These are phyloP conservation scores for Phascolomyces articulosus DNA, from an alignment of 371 early-diverging fungal genomes.

Conservation along the genomic window DNA sequence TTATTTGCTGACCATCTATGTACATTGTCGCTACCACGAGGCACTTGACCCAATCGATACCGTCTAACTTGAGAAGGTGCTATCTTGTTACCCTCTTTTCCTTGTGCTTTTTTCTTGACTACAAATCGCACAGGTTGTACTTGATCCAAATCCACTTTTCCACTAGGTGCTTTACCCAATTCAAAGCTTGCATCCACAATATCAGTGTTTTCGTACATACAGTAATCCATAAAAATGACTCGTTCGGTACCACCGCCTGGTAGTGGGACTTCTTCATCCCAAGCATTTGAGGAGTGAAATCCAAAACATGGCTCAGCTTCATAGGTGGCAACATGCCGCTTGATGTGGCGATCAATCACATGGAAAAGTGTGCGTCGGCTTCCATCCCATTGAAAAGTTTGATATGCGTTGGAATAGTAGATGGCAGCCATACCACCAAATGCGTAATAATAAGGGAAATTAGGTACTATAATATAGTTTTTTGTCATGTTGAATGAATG, in stretches of 20 bases:
- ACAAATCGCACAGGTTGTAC: slow-evolving; percentile 46
- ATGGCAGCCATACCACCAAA: slow-evolving; percentile 61
- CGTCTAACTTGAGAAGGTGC: slow-evolving; percentile 49
- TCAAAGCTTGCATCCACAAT: slow-evolving; percentile 55
- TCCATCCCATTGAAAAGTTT: slow-evolving; percentile 61
- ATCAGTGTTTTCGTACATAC: slow-evolving; percentile 53
- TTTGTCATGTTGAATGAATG: slow-evolving; percentile 68
- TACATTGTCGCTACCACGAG: slow-evolving; percentile 12
- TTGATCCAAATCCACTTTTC: slow-evolving; percentile 18
- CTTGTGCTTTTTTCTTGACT: slow-evolving; percentile 38
- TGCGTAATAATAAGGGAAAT: slow-evolving; percentile 63
- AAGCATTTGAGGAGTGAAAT: slow-evolving; percentile 66
- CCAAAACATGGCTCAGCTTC: slow-evolving; percentile 64
- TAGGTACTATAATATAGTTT: slow-evolving; percentile 65
- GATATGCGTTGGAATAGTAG: slow-evolving; percentile 59
- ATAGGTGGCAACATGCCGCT: slow-evolving; percentile 64
- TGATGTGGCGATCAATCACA: slow-evolving; percentile 56
- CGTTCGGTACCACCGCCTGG: slow-evolving; percentile 42
- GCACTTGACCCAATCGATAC: slow-evolving; percentile 44
- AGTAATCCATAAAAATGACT: slow-evolving; percentile 48
- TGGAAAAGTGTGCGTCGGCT: slow-evolving; percentile 56
- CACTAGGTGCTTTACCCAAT: slow-evolving; percentile 39
- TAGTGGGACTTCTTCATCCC: slow-evolving; percentile 49
- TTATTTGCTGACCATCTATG: slow-evolving; percentile 12
- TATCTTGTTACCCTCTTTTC: slow-evolving; percentile 39